Evolutionary conservation across 164 flowering plant genomes (phyloP), one percentile per base, ranked within the genome.

Genomic region (Piper longum): DNA sequence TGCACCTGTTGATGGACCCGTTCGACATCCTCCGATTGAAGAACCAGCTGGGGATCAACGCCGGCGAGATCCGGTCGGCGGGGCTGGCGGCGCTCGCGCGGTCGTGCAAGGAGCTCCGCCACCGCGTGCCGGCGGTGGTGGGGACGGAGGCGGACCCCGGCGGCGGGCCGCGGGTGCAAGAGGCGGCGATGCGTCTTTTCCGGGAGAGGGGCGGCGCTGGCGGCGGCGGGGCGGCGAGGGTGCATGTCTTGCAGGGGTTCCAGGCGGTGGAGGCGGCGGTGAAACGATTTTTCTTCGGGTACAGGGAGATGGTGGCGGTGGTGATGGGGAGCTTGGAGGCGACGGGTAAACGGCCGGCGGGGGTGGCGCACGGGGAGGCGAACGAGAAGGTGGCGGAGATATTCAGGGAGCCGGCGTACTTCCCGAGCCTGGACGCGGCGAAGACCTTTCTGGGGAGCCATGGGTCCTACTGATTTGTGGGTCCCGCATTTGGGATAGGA

Each of bases 371-470:
- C 61, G 55, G 64, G 17, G 83, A 74, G 19, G 63, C 78, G 51
- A 56, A 63, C 4, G 89, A 81, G 65, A 72, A 82, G 66, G 63
- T 89, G 75, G 71, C 77, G 48, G 87, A 78, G 69, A 73, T 87
- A 41, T 87, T 80, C 67, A 26, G 80, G 43, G 98, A 89, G 64
- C 95, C 88, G 0, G 82, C 93, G 19, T 85, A 83, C 71, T 92
- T 72, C 61, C 98, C 98, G 39, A 89, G 96, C 59, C 71, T 92
- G 78, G 96, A 92, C 64, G 98, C 91, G 0, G 98, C 98, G 0
- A 92, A 92, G 82, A 89, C 98, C 16, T 92, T 92, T 67, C 61
- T 92, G 62, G 96, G 89, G 2, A 84, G 81, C 61, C 70, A 58
- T 62, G 69, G 76, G 76, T 64, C 43, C 2, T 60, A 70, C 57